phyloP scores from a whole-genome alignment of 768 basidiomycete genomes.

The Russula vinacea region DNA sequence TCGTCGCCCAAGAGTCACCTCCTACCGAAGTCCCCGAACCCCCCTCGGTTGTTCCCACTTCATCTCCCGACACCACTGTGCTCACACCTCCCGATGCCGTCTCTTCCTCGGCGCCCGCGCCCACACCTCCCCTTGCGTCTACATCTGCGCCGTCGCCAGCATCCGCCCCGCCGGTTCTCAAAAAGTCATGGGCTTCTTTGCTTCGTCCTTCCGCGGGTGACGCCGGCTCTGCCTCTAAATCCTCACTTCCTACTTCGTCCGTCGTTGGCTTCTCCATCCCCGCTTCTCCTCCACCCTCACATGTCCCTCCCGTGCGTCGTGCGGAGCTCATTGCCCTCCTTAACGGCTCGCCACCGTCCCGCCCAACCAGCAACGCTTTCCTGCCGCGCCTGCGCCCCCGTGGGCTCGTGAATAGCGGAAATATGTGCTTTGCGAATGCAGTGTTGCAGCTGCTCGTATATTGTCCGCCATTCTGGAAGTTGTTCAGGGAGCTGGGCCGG shows the following conservation, averaged over 20 bases:
- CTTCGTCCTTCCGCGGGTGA: constrained; percentile 47
- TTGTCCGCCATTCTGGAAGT: constrained; percentile 76
- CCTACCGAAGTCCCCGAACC: constrained; percentile 3
- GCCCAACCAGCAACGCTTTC: constrained; percentile 20
- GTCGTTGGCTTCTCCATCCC: constrained; percentile 74
- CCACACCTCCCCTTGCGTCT: not conserved
- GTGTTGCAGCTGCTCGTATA: constrained; percentile 89
- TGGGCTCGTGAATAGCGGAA: constrained; percentile 90
- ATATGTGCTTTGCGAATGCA: constrained; percentile 97
- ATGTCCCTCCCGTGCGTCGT: constrained; percentile 35
- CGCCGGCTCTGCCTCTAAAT: constrained; percentile 35
- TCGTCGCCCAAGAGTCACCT: constrained; percentile 2
- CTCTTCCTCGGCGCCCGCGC: not conserved
- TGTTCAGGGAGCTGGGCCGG: constrained; percentile 71
- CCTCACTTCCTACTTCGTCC: constrained; percentile 62
- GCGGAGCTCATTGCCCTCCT: constrained; percentile 56
- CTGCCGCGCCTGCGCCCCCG: constrained; percentile 54
- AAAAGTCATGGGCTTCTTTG: constrained; percentile 77
- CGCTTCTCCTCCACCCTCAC: constrained; percentile 42
- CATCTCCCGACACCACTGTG: constrained; percentile 2
- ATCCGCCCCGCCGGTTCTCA: constrained; percentile 34
- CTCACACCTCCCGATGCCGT: not conserved
- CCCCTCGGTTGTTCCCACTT: not conserved
- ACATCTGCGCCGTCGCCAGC: constrained; percentile 16
- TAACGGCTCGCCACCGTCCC: constrained; percentile 39